phyloP scores from a whole-genome alignment of 2,329 filamentous ascomycete genomes.

The Aspergillus sp. region DNA sequence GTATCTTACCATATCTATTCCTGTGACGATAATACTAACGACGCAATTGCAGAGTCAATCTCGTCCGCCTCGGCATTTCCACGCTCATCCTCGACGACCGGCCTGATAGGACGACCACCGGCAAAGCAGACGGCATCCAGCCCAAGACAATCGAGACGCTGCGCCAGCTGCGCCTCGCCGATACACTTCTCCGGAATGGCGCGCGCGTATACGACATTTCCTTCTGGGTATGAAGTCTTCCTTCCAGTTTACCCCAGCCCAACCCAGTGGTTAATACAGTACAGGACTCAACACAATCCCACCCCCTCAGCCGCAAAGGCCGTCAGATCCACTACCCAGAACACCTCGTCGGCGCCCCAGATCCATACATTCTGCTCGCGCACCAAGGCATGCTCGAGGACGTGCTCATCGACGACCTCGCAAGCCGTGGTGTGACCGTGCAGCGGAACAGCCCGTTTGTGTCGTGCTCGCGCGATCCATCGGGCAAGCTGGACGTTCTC shows the following conservation, averaged over 20 bases:
- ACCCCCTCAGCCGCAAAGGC: conserved; percentile 58
- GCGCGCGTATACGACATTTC: conserved; percentile 73
- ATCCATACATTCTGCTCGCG: conserved; percentile 56
- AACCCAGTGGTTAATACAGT: too few relatives aligned
- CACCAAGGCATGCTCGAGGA: conserved; percentile 77
- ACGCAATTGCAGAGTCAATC: conserved; percentile 45
- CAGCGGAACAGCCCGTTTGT: conserved; percentile 63
- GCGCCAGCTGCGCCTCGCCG: conserved; percentile 70
- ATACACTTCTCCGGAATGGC: conserved; percentile 64
- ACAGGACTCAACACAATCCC: conserved; percentile 9
- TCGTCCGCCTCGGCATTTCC: conserved; percentile 66
- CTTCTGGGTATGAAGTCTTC: conserved; percentile 61
- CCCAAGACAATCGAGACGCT: conserved; percentile 78
- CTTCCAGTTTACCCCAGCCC: too few relatives aligned
- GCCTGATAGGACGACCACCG: conserved; percentile 65
- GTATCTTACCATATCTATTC: not conserved
- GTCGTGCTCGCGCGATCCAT: conserved; percentile 47
- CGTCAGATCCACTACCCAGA: conserved; percentile 68
- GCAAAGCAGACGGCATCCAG: conserved; percentile 70
- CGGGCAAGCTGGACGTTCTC: conserved; percentile 41
- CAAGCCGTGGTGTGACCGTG: conserved; percentile 63
- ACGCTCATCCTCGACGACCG: conserved; percentile 68
- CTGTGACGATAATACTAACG: too few relatives aligned
- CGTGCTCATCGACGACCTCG: conserved; percentile 68
- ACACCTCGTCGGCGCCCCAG: conserved; percentile 49